These are phyloP conservation scores for Fusarium beomiforme DNA, from an alignment of 2,329 filamentous ascomycete genomes.

Conservation along the genomic window DNA sequence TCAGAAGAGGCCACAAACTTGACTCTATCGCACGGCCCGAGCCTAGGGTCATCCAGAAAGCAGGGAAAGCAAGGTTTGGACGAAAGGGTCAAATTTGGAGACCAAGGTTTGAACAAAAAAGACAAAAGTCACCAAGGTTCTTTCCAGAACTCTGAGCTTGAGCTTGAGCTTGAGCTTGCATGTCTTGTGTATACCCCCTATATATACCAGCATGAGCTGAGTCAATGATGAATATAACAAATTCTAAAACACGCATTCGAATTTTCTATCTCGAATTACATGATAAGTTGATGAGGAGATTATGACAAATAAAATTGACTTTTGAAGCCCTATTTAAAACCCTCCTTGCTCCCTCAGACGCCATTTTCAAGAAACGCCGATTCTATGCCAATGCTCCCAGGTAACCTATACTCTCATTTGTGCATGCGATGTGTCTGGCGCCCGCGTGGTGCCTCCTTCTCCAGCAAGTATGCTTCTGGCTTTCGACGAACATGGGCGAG, in stretches of 20 bases:
- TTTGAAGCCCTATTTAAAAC: neutral
- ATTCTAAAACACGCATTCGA: neutral
- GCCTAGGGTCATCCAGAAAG: neutral
- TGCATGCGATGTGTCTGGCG: neutral
- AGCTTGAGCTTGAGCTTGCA: neutral
- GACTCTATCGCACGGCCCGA: constrained; percentile 2
- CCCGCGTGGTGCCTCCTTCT: neutral
- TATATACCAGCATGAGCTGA: neutral
- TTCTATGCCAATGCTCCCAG: neutral
- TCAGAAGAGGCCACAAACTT: neutral
- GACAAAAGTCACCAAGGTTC: neutral
- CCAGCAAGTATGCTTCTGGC: neutral
- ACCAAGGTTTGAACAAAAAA: neutral
- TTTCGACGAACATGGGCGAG: constrained; percentile 67
- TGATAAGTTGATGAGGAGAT: neutral
- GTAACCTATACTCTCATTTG: neutral
- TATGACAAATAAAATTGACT: constrained; percentile 1
- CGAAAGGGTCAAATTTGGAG: neutral
- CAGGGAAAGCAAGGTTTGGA: neutral
- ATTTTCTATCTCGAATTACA: neutral
- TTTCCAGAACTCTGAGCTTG: constrained; percentile 24
- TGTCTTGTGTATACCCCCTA: constrained; percentile 17
- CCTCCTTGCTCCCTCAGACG: neutral
- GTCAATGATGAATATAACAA: constrained; percentile 4
- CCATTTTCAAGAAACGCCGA: constrained; percentile 8